Base-by-base conservation (phyloP, 495 filamentous ascomycete genomes). In the Pseudoneurospora amorphoporcata region DNA sequence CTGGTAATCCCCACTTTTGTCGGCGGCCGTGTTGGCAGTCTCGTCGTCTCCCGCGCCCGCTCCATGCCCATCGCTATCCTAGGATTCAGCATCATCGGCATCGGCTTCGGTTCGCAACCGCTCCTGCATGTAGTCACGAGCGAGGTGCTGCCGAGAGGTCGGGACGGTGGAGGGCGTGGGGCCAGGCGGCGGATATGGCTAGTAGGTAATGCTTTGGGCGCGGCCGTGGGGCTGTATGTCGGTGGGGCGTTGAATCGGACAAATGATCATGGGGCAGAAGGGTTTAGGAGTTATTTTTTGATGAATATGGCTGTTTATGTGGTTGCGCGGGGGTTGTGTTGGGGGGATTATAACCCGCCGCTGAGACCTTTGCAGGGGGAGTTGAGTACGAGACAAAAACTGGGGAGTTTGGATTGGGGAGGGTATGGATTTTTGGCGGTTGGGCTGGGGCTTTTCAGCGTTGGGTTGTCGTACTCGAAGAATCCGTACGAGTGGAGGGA, bases 141-240 rank as follows among this genome's bases (percentile, higher is more conserved):
- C 32, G 82, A 83, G 68, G 76, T 82, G 41, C 39, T 83, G 10
- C 80, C 81, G 1, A 71, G 81, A n/a, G n/a, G n/a, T n/a, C n/a
- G n/a, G n/a, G n/a, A 17, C 69, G 73, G 9, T 82, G 74, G 69
- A 41, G 81, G 10, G 71, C 74, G 1, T 78, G 69, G 70, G 81
- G 72, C 8, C 80, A 82, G 53, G 79, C 78, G 41, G 77, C 74
- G 4, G 75, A 72, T 71, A 80, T 75, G 68, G 68, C 39, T n/a
- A 73, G 75, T n/a, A n/a, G n/a, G n/a, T 14, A 73, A 70, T 43
- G 73, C 74, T 16, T 17, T 78, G 7, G 79, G 75, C 42, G 70
- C 68, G n/a, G 29, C 75, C 16, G 43, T 69, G 58, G 73, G 71
- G 32, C 76, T 71, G 0, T 74, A 71, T 53, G 77, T 75, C 39